Evolutionary conservation across 2,329 filamentous ascomycete genomes (phyloP).

Genomic region (Botrytis galanthina): DNA sequence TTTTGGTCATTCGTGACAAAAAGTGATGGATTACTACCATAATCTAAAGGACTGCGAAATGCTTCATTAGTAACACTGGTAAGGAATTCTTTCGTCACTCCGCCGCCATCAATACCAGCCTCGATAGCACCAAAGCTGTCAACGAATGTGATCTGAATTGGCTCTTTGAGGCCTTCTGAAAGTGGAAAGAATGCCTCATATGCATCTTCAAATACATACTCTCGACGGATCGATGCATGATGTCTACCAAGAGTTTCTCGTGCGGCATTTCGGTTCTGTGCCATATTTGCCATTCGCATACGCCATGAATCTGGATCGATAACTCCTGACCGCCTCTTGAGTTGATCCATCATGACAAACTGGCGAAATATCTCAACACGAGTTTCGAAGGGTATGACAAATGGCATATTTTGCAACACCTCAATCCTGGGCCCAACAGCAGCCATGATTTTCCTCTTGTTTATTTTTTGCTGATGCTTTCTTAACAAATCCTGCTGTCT

Average conservation of each 20-base stretch:
- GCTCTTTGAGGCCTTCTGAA: constrained; percentile 83
- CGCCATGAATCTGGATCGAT: constrained; percentile 76
- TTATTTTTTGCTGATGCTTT: constrained; percentile 62
- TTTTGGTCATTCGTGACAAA: constrained; percentile 86
- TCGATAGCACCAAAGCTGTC: constrained; percentile 85
- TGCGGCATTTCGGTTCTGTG: constrained; percentile 23
- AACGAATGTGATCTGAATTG: constrained; percentile 94
- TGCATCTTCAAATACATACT: constrained; percentile 81
- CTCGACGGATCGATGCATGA: constrained; percentile 75
- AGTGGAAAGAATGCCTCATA: constrained; percentile 79
- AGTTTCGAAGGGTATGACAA: constrained; percentile 90
- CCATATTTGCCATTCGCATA: constrained; percentile 46
- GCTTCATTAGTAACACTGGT: constrained; percentile 85
- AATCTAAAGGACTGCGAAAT: constrained; percentile 50
- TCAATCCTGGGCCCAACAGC: constrained; percentile 83
- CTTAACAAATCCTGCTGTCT: constrained; percentile 61
- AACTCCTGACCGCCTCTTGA: constrained; percentile 67
- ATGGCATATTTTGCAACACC: constrained; percentile 93
- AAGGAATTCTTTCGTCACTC: constrained; percentile 95
- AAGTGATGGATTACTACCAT: constrained; percentile 54
- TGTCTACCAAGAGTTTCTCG: constrained; percentile 55
- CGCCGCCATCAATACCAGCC: constrained; percentile 93
- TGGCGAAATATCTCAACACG: constrained; percentile 90
- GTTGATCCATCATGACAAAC: constrained; percentile 83
- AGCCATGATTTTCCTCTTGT: constrained; percentile 69